Evolutionary conservation across 176 grass and related monocot species (phyloP), one percentile per base, ranked within the genome.

Genomic region (Ensete glaucum): DNA sequence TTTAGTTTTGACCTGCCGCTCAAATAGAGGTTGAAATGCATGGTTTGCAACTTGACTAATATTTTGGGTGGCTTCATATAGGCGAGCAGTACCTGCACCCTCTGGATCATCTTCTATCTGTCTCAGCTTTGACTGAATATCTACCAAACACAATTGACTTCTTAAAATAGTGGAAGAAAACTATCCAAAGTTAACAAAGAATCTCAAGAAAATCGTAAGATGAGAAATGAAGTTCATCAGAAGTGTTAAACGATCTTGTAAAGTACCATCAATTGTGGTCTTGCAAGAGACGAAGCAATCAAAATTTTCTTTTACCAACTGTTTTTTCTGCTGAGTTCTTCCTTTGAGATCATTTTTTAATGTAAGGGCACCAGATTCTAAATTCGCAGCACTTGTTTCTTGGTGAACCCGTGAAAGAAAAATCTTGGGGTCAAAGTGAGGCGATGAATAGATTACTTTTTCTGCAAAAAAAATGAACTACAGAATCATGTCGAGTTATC

Each of bases 211-310:
- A 52, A 64, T 22, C 64, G 14, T 56, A 81, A 34, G 77, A 53
- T 81, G 29, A 83, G 52, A n/a, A 68, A 79, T 62, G 53, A 52
- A 72, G 59, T 48, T 25, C 65, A 78, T 50, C 43, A 79, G 50
- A 72, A 50, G 64, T 21, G 76, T 79, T 70, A 10, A 63, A 71
- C 24, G 48, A 73, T 71, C 15, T 29, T 34, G 50, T 83, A 22
- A 55, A 55, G 68, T 91, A 98, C 95, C 95, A 67, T 99, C 95
- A 80, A 99, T 99, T 58, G 95, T 99, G 65, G 95, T 99, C 87
- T 99, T 99, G 95, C 95, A 99, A 4, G 95, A 99, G 43, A 99
- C 88, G 68, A 99, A 99, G 82, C 95, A 99, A 91, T 99, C 95
- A 76, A 99, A 99, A 78, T 99, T 99, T 83, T 99, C 95, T 82